Base-by-base conservation (phyloP, 2,329 filamentous ascomycete genomes). In the Chaetomium globosum region DNA sequence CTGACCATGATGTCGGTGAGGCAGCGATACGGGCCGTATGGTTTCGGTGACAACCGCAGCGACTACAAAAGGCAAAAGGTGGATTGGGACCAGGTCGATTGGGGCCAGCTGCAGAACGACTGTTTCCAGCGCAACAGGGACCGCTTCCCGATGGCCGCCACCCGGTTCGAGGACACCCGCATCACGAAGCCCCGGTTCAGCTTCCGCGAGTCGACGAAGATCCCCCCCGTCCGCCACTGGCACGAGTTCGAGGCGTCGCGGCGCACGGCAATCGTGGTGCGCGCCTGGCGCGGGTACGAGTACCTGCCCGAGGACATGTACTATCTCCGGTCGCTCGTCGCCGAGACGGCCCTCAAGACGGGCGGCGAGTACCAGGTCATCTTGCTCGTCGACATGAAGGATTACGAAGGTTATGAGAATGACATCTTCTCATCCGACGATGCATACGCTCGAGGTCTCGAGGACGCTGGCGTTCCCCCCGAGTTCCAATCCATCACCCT, bases 401-500 rank as follows among this genome's bases (percentile, higher is more conserved):
- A 87, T 70, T 77, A 67, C 31, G 65, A 71, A 80, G 71, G 80
- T 76, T 71, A 77, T 83, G 57, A 68, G 7, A 60, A 65, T 33
- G 80, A 83, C 16, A 84, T 88, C 70, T 87, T 84, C 79, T 78
- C 80, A 8, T 82, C 82, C 26, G 74, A 80, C 26, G 79, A 80
- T 56, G 75, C 77, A 70, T 90, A 80, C 78, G 79, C 77, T 73
- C 82, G 77, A 75, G 87, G 74, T 63, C 83, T 82, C 73, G 53
- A 68, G 26, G 76, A 81, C 64, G 79, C 81, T 54, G 82, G 81
- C 67, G 79, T 87, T 19, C 84, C 89, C 1, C 79, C 83, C 69
- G 89, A 91, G 71, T 89, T 91, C 75, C 85, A 81, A 73, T 87
- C 86, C 64, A 87, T 91, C 78, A 84, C 85, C n/a, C 85, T 85